These are phyloP conservation scores for Pythium sp. DNA, from an alignment of 352 stramenopile species.

Conservation along the genomic window DNA sequence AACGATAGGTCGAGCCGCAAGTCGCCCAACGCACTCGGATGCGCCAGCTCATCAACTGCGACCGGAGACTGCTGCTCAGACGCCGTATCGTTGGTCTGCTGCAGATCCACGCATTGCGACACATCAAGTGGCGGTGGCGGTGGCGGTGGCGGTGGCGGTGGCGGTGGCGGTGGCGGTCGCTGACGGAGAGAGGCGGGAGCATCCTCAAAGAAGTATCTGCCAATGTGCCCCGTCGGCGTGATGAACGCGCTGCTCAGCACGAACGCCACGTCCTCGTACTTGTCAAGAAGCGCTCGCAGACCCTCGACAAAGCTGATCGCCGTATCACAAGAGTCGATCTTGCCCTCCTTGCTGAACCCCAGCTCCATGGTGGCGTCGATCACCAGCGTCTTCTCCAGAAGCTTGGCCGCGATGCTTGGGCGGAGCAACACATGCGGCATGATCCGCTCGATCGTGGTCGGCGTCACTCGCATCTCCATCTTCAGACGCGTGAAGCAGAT, in stretches of 20 bases:
- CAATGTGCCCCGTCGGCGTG: conserved; percentile 18
- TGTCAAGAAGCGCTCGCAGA: conserved; percentile 19
- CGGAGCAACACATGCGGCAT: conserved; percentile 10
- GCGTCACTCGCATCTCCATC: conserved; percentile 15
- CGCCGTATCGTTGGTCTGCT: neutral
- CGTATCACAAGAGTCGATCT: conserved; percentile 5
- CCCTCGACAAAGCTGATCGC: conserved; percentile 14
- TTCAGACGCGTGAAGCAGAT: conserved; percentile 6
- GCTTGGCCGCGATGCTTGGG: neutral
- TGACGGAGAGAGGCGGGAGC: neutral
- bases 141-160: no score
- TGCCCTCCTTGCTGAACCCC: neutral
- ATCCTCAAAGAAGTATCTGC: neutral
- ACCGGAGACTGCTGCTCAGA: neutral
- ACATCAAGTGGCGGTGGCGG: neutral
- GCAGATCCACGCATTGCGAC: neutral
- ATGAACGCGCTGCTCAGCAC: conserved; percentile 21
- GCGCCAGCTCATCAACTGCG: neutral
- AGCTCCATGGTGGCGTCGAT: neutral
- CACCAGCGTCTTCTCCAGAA: neutral
- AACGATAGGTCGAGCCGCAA: neutral
- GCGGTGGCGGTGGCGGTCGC: neutral
- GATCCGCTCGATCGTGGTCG: conserved; percentile 17
- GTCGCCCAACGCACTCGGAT: neutral
- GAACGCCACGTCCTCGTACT: conserved; percentile 18